Conservation (phyloP, 179 eudicot species). For the Pouteria campechiana region DNA sequence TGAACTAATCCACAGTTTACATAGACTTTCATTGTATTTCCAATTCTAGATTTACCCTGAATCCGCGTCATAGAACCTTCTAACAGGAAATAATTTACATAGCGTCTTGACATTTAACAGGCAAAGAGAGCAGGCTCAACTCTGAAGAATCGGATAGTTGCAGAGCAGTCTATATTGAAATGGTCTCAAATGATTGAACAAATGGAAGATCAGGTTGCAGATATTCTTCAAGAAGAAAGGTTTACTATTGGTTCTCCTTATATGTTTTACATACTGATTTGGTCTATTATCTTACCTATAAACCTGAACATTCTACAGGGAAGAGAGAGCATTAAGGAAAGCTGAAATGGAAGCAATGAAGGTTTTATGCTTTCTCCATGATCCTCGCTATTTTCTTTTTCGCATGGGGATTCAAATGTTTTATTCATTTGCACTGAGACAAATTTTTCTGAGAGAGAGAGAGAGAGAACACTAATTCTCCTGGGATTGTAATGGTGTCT, state of each 20-base stretch:
- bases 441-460: too few species aligned
- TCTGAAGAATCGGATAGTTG: slow-evolving; percentile 78
- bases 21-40: too few species aligned
- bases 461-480: too few species aligned
- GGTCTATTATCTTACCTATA: neutral
- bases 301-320: slow-evolving; percentile 23
- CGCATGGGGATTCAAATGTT: too few species aligned
- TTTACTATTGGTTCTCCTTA: slow-evolving; percentile 3
- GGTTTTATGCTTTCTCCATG: slow-evolving; percentile 23
- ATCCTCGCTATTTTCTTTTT: too few species aligned
- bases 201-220: slow-evolving; percentile 85
- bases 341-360: slow-evolving; percentile 98
- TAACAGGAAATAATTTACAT: too few species aligned
- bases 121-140: slow-evolving; percentile 85
- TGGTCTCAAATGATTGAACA: slow-evolving; percentile 77
- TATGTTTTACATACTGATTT: neutral
- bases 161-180: slow-evolving; percentile 70
- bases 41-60: too few species aligned
- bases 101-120: slow-evolving; percentile 12
- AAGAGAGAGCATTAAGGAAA: slow-evolving; percentile 88
- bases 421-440: too few species aligned
- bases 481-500: too few species aligned
- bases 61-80: too few species aligned
- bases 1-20: too few species aligned
- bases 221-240: slow-evolving; percentile 79